Conservation (phyloP, 176 grass and related monocot genomes). For the Metroxylon sagu region DNA sequence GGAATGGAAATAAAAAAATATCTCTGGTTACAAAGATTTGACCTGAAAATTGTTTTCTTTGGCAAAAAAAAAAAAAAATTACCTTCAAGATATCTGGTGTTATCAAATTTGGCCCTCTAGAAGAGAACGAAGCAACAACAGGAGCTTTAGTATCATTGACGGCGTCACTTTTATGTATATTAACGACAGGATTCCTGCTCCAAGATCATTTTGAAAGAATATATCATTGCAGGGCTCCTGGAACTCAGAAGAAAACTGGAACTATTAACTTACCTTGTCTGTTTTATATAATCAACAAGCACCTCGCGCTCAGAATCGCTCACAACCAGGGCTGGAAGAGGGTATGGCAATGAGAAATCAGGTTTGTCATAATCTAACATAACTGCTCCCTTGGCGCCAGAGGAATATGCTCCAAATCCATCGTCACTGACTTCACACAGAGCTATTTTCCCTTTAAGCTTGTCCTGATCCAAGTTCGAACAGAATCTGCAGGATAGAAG, state of each 20-base stretch:
- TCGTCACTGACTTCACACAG: not conserved
- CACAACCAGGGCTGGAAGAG: not conserved
- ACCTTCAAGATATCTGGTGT: slow-evolving; percentile 43
- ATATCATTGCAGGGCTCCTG: not conserved
- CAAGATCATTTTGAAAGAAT: slow-evolving; percentile 1
- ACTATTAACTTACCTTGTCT: not conserved
- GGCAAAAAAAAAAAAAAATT: no score
- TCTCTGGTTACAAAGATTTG: no score
- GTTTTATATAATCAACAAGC: not conserved
- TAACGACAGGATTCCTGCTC: slow-evolving; percentile 30
- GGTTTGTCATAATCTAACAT: not conserved
- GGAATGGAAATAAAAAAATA: no score
- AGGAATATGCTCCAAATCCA: not conserved
- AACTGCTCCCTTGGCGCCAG: slow-evolving; percentile 1
- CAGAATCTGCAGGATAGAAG: no score
- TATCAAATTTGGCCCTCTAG: slow-evolving; percentile 39
- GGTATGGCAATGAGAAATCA: not conserved
- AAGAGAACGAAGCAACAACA: slow-evolving; percentile 27
- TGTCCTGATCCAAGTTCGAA: not conserved
- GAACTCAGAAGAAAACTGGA: no score
- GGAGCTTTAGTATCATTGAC: slow-evolving; percentile 18
- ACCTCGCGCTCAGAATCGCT: not conserved
- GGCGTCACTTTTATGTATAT: slow-evolving; percentile 15
- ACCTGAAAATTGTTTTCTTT: no score
- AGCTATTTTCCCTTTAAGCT: slow-evolving; percentile 6